These are phyloP conservation scores for Clavispora asparagi DNA, from an alignment of 805 yeast species.

Conservation along the genomic window DNA sequence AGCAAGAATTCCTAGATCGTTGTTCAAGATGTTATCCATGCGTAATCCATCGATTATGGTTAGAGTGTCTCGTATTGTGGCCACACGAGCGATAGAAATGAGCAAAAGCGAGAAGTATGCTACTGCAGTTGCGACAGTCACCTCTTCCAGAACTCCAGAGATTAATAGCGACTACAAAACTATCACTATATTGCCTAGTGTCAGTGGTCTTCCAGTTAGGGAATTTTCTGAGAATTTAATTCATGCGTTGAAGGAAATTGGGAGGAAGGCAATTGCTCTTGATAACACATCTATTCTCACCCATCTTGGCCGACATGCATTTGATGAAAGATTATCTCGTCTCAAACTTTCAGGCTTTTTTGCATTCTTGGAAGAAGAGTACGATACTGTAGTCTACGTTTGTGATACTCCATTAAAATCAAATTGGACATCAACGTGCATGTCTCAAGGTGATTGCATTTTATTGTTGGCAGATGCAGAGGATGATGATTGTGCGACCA, in stretches of 20 bases:
- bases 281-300: slow-evolving; percentile 76
- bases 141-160: slow-evolving; percentile 26
- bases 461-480: slow-evolving; percentile 80
- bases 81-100: slow-evolving; percentile 41
- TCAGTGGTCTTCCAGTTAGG: slow-evolving; percentile 75
- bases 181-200: slow-evolving; percentile 76
- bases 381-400: slow-evolving; percentile 82
- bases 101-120: slow-evolving; percentile 7
- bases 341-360: slow-evolving; percentile 84
- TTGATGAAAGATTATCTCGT: slow-evolving; percentile 74
- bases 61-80: slow-evolving; percentile 82
- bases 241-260: slow-evolving; percentile 66
- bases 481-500: slow-evolving; percentile 50
- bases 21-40: slow-evolving; percentile 79
- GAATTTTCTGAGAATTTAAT: slow-evolving; percentile 77
- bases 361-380: slow-evolving; percentile 84
- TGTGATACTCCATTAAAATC: slow-evolving; percentile 82
- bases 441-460: slow-evolving; percentile 94
- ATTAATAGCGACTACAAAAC: slow-evolving; percentile 62
- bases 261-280: slow-evolving; percentile 69
- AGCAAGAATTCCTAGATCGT: slow-evolving; percentile 85
- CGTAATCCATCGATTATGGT: slow-evolving; percentile 89
- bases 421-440: slow-evolving; percentile 88
- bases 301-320: slow-evolving; percentile 87
- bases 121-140: slow-evolving; percentile 20